Conservation (phyloP, 208 protist species). For the Giardia duodenalis region DNA sequence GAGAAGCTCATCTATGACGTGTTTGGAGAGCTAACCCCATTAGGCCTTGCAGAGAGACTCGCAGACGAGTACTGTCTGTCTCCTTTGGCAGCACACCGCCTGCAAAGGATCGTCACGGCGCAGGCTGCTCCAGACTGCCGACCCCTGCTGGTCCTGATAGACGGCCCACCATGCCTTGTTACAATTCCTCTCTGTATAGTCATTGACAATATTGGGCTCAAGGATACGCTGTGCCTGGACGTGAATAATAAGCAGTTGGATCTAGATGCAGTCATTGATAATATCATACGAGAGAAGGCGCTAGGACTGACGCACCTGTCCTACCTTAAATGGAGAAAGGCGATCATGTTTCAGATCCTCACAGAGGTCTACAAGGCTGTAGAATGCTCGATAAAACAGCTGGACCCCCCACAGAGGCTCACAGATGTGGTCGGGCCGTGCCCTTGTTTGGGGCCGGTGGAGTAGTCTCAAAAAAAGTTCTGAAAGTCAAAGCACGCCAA, state of each 20-base stretch:
- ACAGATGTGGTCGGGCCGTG: too few species aligned
- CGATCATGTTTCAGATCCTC: background rate
- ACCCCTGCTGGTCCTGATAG: background rate
- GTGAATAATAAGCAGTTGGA: background rate
- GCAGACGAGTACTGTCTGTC: background rate
- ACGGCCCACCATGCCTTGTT: background rate
- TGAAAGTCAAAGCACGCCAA: too few species aligned
- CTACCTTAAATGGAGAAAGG: background rate
- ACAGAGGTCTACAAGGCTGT: background rate
- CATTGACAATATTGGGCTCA: background rate
- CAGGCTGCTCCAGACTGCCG: background rate
- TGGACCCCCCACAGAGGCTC: too few species aligned
- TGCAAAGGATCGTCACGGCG: background rate
- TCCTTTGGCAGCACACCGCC: background rate
- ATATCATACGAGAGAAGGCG: background rate
- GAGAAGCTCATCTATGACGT: background rate
- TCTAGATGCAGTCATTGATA: background rate
- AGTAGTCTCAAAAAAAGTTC: too few species aligned
- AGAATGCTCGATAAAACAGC: background rate
- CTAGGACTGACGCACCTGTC: background rate
- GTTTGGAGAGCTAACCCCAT: background rate
- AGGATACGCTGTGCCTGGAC: background rate
- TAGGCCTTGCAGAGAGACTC: background rate
- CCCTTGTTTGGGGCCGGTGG: too few species aligned
- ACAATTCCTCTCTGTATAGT: background rate